phyloP scores from a whole-genome alignment of 768 basidiomycete species.

The Agaricus sinodeliciosus region DNA sequence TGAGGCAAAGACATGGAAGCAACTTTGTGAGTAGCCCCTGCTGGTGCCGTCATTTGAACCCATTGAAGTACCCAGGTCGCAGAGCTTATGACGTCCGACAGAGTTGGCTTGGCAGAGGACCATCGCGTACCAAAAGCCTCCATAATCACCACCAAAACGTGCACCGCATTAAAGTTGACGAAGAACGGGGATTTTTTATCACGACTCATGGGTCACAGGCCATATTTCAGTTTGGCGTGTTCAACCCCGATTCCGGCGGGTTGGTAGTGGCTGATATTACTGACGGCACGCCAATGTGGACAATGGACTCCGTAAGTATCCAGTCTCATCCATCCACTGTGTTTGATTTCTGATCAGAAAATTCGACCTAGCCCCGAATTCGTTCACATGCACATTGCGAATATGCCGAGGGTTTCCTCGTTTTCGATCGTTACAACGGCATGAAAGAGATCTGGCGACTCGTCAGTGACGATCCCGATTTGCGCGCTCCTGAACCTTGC shows the following conservation, averaged over 20 bases:
- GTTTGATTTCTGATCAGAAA: background rate
- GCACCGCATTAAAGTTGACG: slow-evolving; percentile 76
- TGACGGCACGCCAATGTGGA: slow-evolving; percentile 49
- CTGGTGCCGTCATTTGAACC: slow-evolving; percentile 3
- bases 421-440: slow-evolving; percentile 56
- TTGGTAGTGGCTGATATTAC: slow-evolving; percentile 52
- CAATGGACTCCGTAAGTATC: slow-evolving; percentile 37
- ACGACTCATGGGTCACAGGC: slow-evolving; percentile 32
- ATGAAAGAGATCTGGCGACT: slow-evolving; percentile 70
- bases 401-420: slow-evolving; percentile 62
- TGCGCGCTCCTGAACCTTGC: slow-evolving; percentile 1
- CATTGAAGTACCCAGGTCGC: slow-evolving; percentile 35
- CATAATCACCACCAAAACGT: slow-evolving; percentile 37
- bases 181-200: slow-evolving; percentile 50
- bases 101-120: slow-evolving; percentile 50
- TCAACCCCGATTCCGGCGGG: slow-evolving; percentile 34
- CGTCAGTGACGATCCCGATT: slow-evolving; percentile 20
- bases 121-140: slow-evolving; percentile 32
- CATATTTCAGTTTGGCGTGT: too few relatives aligned
- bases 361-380: slow-evolving; percentile 28
- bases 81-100: slow-evolving; percentile 28
- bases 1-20: slow-evolving; percentile 45
- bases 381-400: slow-evolving; percentile 62
- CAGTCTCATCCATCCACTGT: background rate
- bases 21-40: slow-evolving; percentile 43